Evolutionary conservation across 1,284 basidiomycete genomes (phyloP), one percentile per base, ranked within the genome.

Genomic region (Neonothopanus nambi): DNA sequence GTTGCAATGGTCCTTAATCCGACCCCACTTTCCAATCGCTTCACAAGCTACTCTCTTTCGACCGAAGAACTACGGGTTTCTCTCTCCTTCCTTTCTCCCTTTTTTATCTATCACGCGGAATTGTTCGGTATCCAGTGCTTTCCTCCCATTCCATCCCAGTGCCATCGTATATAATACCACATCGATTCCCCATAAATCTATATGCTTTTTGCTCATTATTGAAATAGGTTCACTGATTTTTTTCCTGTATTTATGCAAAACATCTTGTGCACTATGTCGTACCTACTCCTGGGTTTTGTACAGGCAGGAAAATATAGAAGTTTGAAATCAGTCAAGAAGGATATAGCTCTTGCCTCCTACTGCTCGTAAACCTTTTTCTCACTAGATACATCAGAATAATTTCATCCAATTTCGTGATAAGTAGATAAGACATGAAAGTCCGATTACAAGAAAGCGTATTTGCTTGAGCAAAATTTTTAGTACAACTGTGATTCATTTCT

Each of bases 241-340:
- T 44, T 43, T 43, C 33, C 41, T 51, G 48, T 51, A 51, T 55
- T 55, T 54, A 54, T 50, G 39, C 37, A 48, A 40, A 47, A 42
- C 35, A 51, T 51, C 44, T 55, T 55, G 54, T 55, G 54, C 54
- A 55, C 43, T 54, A 55, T 55, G 48, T 39, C 40, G 37, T 49
- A 49, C 23, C 35, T 49, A 49, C 17, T 49, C 37, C 20, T 39
- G 35, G 12, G 24, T n/a, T 49, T 35, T 26, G 18, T 35, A 37
- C 23, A 39, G 20, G 48, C 48, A 39, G 48, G 30, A 9, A 33
- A 33, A 3, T 33, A 33, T 33, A 33, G 30, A 33, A 33, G 30
- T 33, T 33, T 33, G 30, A 33, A 33, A 13, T 33, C 30, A 33
- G 30, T 33, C 30, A 33, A n/a, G n/a, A n/a, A n/a, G n/a, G n/a